A percentile compares a stretch with the other conserved stretches of the same genome.
Conservation (phyloP, 768 basidiomycete genomes). For the Suillus alpinus region DNA sequence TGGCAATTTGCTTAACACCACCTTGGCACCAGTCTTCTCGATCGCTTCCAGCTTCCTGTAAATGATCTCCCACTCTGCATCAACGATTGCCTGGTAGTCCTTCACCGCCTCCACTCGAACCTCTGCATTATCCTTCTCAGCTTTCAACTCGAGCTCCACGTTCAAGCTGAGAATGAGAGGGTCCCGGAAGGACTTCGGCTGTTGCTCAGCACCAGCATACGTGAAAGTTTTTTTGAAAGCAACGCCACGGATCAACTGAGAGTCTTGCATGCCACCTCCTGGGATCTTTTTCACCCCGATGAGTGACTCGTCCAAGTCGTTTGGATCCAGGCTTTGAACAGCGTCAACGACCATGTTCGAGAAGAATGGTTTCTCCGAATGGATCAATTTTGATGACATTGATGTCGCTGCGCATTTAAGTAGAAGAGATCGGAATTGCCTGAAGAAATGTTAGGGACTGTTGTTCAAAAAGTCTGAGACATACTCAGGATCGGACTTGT, state of each 20-base stretch:
- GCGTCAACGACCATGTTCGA: conserved; percentile 99
- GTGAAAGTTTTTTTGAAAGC: conserved; percentile 99
- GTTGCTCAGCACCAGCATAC: conserved; percentile 98
- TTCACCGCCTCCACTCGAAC: conserved; percentile 95
- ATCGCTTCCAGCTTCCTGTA: conserved; percentile 96
- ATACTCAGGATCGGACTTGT: conserved; percentile 88
- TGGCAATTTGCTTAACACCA: conserved; percentile 95
- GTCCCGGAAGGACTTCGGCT: conserved; percentile 87
- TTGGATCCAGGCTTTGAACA: conserved; percentile 87
- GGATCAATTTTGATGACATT: conserved; percentile 99
- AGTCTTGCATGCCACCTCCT: conserved; percentile 97
- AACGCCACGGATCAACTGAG: conserved; percentile 83
- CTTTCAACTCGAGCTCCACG: conserved; percentile 97
- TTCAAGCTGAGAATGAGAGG: conserved; percentile 93
- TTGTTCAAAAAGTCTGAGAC: conserved; percentile 26
- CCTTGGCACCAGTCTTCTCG: conserved; percentile 93
- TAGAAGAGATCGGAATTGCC: conserved; percentile 89
- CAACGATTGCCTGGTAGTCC: conserved; percentile 98
- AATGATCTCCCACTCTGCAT: conserved; percentile 99
- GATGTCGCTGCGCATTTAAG: conserved; percentile 97
- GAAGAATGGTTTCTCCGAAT: conserved; percentile 98
- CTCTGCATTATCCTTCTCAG: conserved; percentile 99
- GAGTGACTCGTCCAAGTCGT: conserved; percentile 91
- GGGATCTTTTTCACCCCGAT: conserved; percentile 98
- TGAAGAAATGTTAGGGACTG: conserved; percentile 30